Conservation (phyloP, 2,329 filamentous ascomycete species). For the Cordyceps farinosa region DNA sequence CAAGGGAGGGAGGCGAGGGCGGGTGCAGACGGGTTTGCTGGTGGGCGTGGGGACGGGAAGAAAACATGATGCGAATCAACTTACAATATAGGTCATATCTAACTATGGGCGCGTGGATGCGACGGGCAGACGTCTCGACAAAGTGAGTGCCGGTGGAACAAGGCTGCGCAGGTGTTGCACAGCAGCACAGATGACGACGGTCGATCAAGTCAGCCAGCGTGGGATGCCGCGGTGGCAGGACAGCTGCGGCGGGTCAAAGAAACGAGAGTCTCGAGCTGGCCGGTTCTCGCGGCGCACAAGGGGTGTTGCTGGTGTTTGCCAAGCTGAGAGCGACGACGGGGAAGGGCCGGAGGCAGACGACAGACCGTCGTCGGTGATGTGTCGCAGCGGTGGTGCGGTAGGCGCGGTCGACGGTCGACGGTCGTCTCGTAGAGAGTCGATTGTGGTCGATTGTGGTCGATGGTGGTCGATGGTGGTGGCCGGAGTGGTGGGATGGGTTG, state of each 20-base stretch:
- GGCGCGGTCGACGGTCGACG: background rate
- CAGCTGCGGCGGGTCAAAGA: background rate
- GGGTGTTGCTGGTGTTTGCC: background rate
- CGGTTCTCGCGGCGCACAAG: background rate
- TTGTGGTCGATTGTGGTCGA: no score
- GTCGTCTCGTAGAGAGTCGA: background rate
- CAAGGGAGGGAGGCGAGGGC: background rate
- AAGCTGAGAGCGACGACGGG: background rate
- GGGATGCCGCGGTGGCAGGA: background rate
- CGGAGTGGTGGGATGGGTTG: background rate
- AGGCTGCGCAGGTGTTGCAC: constrained; percentile 6
- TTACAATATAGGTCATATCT: constrained; percentile 40
- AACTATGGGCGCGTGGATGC: background rate
- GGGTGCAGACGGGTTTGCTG: background rate
- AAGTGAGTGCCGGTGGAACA: background rate
- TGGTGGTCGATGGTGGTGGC: background rate
- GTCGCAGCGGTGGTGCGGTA: background rate
- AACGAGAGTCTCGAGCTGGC: background rate
- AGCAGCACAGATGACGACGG: constrained; percentile 10
- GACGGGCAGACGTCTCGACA: background rate
- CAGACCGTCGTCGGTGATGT: background rate
- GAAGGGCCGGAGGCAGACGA: background rate
- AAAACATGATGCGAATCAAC: constrained; percentile 21
- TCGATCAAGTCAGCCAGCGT: background rate
- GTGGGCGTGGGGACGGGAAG: background rate